Conservation (phyloP, 208 protist genomes). For the Porcisia hertigi region DNA sequence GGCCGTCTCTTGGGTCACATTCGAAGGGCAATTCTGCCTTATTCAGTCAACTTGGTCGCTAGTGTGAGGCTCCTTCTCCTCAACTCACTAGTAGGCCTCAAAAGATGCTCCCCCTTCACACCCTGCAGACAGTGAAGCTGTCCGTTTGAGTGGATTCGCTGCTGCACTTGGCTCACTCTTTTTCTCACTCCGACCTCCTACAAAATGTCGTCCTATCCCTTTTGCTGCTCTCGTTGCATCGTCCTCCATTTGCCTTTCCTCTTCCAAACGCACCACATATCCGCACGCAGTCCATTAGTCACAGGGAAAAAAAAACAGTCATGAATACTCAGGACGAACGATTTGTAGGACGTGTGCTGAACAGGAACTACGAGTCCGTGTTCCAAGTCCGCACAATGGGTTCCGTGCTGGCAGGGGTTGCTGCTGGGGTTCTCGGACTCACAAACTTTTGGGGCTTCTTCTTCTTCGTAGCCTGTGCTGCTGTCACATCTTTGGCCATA, state of each 20-base stretch:
- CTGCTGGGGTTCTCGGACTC: slow-evolving; percentile 74
- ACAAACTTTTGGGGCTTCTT: slow-evolving; percentile 66
- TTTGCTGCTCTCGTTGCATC: not conserved
- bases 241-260: slow-evolving; percentile 13
- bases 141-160: not conserved
- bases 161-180: not conserved
- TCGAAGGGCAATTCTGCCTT: not conserved
- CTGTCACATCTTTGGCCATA: slow-evolving; percentile 65
- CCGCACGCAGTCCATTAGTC: not conserved
- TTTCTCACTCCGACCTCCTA: not conserved
- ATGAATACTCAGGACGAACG: slow-evolving; percentile 55
- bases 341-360: slow-evolving; percentile 57
- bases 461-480: slow-evolving; percentile 68
- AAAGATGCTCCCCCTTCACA: not conserved
- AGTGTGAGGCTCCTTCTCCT: no score
- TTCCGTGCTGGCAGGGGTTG: slow-evolving; percentile 70
- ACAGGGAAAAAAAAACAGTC: not conserved
- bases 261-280: not conserved
- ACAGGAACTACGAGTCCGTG: slow-evolving; percentile 63
- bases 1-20: slow-evolving; percentile 1
- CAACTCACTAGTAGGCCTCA: not conserved
- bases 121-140: not conserved
- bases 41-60: not conserved
- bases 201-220: not conserved
- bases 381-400: slow-evolving; percentile 76